Evolutionary conservation across 352 stramenopile species (phyloP).

Genomic region (Phytophthora cryptogea): DNA sequence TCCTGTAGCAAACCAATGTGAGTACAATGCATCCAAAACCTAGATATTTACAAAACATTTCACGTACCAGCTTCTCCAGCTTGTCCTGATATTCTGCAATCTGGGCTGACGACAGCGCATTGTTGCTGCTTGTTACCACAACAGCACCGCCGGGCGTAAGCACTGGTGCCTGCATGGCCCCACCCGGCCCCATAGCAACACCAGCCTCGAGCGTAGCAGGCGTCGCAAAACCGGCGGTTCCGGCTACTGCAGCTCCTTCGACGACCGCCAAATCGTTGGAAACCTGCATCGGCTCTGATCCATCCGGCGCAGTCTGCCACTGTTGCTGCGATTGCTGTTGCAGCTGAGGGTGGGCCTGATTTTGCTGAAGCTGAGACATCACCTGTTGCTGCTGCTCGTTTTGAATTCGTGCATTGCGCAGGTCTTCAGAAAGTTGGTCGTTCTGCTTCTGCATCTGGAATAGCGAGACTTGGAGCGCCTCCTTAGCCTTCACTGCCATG

Average conservation of each 20-base stretch:
- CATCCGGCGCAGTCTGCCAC: constrained; percentile 30
- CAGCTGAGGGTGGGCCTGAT: constrained; percentile 16
- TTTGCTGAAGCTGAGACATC: constrained; percentile 32
- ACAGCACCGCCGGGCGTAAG: constrained; percentile 26
- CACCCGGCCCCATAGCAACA: constrained; percentile 25
- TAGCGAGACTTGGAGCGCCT: constrained; percentile 65
- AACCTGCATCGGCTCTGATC: constrained; percentile 49
- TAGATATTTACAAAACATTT: constrained; percentile 6
- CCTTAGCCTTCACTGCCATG: constrained; percentile 75
- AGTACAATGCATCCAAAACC: constrained; percentile 9
- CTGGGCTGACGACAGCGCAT: constrained; percentile 49
- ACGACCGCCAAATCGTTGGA: constrained; percentile 33
- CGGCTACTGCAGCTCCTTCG: constrained; percentile 19
- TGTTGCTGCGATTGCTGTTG: constrained; percentile 26
- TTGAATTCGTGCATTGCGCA: constrained; percentile 46
- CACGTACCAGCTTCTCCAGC: constrained; percentile 66
- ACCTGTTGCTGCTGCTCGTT: constrained; percentile 37
- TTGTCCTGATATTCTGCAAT: constrained; percentile 78
- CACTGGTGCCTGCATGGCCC: constrained; percentile 31
- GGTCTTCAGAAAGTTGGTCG: constrained; percentile 70
- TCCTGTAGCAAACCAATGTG: constrained; percentile 34
- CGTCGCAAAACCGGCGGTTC: constrained; percentile 27
- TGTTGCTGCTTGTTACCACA: constrained; percentile 48
- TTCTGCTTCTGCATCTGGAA: constrained; percentile 81
- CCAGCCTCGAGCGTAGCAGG: constrained; percentile 33